Evolutionary conservation across 257 asterid genomes (phyloP), one percentile per base, ranked within the genome.

Genomic region (Salvia hispanica): DNA sequence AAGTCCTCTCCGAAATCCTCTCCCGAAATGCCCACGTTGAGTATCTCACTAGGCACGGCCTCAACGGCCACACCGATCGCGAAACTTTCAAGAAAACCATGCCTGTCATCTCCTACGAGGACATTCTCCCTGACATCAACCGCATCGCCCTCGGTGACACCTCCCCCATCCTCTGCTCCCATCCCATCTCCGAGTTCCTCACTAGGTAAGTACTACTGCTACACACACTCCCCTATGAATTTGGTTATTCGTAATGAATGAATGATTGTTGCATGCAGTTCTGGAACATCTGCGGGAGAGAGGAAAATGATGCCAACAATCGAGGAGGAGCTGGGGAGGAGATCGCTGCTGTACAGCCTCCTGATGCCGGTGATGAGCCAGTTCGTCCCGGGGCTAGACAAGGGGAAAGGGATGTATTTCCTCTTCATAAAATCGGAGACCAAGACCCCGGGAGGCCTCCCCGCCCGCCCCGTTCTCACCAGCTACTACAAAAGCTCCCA

Each of bases 231-330:
- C 31, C 31, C 2, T 25, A 18, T 18, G 21, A 18, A 18, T 18
- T 18, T 1, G 21, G 21, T 18, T 18, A 18, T 18, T 18, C 1
- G 21, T 18, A 18, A 18, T 18, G 21, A 18, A 18, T 18, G 21
- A 18, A 18, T 18, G 21, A 18, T 7, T 39, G 21, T 4, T 31
- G 1, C 43, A 39, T 68, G 73, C 88, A 90, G 96, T 53, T 90
- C 96, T 1, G 96, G 96, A 9, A 90, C 96, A 5, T 90, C 96
- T 0, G 96, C 84, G 0, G 96, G 98, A 6, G 98, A 92, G 70
- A 80, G 98, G 47, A 92, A 92, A 75, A 69, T 89, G 93, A 92
- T 92, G 98, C 98, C 98, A 1, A 87, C 98, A 6, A 87, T 88
- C 13, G 97, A 86, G 51, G 89, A 83, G 12, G 98, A 92, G 9